Base-by-base conservation (phyloP, 345 rosid genomes). In the Gossypium ekmanianum region DNA sequence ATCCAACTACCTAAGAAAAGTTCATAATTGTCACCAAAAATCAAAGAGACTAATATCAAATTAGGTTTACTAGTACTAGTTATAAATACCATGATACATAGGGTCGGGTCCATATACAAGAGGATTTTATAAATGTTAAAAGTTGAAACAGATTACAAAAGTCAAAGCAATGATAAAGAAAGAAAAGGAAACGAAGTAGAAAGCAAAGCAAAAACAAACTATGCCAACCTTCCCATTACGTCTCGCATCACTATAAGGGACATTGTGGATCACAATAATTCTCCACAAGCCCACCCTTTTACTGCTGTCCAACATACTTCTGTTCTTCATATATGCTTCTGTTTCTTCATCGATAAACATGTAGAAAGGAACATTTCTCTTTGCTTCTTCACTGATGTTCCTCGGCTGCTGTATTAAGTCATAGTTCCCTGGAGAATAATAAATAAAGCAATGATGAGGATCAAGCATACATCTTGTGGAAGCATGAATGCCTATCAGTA, bases 321-420 rank as follows among this genome's bases (percentile, higher is more conserved):
- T 66, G 80, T 90, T 92, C 81, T 77, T 87, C 82, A 94, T 79
- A 78, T 83, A 94, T 44, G 86, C 81, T 83, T 90, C 90, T 17
- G 98, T 94, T 77, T 90, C 92, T 81, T 90, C 92, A 64, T 94
- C 98, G 72, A 90, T 83, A 85, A 94, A 94, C 96, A 94, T 90
- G 84, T 83, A 92, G 85, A 92, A 92, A 62, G 94, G 91, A 73
- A 94, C 71, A 68, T 77, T 82, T 71, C 80, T 87, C 80, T 72
- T 87, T 29, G 98, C 85, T 64, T 78, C 83, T 74, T 88, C 87
- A 81, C 97, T 87, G 56, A 89, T 83, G 69, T 88, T 89, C 77
- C 43, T 82, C 0, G 98, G 98, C 79, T 90, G 91, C 68, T 94
- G 98, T 68, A 94, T 84, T 39, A 88, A 63, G 73, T 92, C 98